A percentile compares a stretch with the other conserved stretches of the same genome.
Evolutionary conservation across 1,284 basidiomycete genomes (phyloP).

Genomic region (Boletus coffeatus): DNA sequence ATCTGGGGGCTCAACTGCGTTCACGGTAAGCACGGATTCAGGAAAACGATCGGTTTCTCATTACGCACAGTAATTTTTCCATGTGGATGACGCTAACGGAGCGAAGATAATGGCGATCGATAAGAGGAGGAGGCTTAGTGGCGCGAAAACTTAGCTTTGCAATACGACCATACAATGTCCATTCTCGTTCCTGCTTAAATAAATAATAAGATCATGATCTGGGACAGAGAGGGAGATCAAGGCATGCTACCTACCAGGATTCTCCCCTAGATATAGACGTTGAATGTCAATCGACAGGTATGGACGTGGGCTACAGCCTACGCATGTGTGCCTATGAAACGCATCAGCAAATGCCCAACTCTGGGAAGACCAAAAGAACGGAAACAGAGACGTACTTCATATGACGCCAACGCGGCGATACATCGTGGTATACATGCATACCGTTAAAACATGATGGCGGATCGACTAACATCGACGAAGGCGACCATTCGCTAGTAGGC

Average conservation of each 20-base stretch:
- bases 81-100: too few species aligned
- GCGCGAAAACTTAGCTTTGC: slow-evolving; percentile 27
- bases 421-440: slow-evolving; percentile 22
- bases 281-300: neutral
- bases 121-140: too few species aligned
- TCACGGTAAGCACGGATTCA: too few species aligned
- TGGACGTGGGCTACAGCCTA: slow-evolving; percentile 10
- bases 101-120: too few species aligned
- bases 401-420: slow-evolving; percentile 42
- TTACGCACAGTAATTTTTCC: too few species aligned
- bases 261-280: slow-evolving; percentile 18
- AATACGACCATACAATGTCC: slow-evolving; percentile 54
- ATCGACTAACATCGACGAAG: slow-evolving; percentile 21
- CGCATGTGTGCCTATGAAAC: slow-evolving; percentile 38
- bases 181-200: slow-evolving; percentile 31
- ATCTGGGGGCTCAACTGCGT: too few species aligned
- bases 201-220: neutral
- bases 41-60: too few species aligned
- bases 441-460: slow-evolving; percentile 38
- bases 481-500: too few species aligned
- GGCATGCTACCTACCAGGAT: slow-evolving; percentile 14
- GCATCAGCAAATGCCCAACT: neutral
- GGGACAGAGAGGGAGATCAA: neutral
- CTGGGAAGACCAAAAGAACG: neutral
- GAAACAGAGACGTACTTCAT: slow-evolving; percentile 33